These are phyloP conservation scores for Fraxinus quadrangulata DNA, from an alignment of 257 asterid species.

Conservation along the genomic window DNA sequence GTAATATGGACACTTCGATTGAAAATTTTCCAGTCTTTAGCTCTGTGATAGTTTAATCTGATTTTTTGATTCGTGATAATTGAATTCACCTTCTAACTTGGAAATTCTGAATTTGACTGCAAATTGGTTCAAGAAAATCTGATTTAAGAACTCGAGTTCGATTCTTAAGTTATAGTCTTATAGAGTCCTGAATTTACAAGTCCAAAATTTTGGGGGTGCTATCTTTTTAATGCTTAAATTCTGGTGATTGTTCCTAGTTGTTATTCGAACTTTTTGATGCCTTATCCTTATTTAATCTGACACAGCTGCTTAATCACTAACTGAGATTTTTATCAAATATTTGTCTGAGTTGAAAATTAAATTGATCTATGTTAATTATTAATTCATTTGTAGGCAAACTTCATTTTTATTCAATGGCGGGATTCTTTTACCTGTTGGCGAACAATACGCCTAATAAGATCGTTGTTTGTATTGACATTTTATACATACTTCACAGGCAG, in stretches of 20 bases:
- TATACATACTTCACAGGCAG: constrained; percentile 56
- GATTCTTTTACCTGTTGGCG: neutral
- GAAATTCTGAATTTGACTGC: neutral
- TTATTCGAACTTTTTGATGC: constrained; percentile 10
- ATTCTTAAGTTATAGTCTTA: neutral
- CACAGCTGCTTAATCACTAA: neutral
- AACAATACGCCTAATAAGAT: constrained; percentile 13
- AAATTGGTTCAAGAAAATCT: neutral
- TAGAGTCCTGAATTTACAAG: neutral
- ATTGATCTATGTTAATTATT: constrained; percentile 8
- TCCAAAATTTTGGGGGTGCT: neutral
- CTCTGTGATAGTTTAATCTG: neutral
- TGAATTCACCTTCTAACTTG: neutral
- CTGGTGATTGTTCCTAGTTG: constrained; percentile 24
- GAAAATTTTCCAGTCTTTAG: neutral
- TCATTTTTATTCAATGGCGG: constrained; percentile 18
- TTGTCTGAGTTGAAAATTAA: constrained; percentile 14
- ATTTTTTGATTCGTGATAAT: neutral
- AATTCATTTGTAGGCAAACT: neutral
- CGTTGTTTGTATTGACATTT: constrained; percentile 21
- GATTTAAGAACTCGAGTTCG: neutral
- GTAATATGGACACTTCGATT: neutral
- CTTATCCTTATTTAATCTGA: neutral
- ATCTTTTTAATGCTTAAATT: constrained; percentile 2
- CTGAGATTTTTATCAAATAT: constrained; percentile 7